Percentiles rank a stretch among this genome's conserved stretches.
phyloP scores from a whole-genome alignment of 2,329 filamentous ascomycete species.

The Mycosphaerella arachidis region DNA sequence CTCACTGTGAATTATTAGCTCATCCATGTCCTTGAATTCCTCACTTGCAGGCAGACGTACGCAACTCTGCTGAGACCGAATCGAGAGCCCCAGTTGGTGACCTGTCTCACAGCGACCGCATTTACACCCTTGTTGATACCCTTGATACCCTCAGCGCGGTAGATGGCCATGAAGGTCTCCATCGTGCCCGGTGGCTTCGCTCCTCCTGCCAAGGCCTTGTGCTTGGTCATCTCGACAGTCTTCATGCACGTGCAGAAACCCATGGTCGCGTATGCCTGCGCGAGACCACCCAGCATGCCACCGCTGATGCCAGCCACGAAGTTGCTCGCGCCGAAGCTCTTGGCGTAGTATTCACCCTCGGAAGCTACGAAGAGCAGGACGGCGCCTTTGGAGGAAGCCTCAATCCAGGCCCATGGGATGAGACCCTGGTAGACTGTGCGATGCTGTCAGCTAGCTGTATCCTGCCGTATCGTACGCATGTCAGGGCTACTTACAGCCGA shows the following conservation, averaged over 20 bases:
- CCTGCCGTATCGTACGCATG: not conserved
- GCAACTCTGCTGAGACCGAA: constrained; percentile 91
- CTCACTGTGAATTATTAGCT: constrained; percentile 48
- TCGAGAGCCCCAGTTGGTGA: constrained; percentile 97
- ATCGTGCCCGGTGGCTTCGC: constrained; percentile 86
- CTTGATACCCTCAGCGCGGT: constrained; percentile 83
- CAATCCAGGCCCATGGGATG: constrained; percentile 99
- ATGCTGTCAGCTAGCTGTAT: constrained; percentile 1
- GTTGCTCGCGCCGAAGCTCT: constrained; percentile 69
- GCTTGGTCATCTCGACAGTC: constrained; percentile 98
- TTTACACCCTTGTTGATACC: constrained; percentile 99
- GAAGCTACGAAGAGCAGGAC: constrained; percentile 98
- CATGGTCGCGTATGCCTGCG: constrained; percentile 99
- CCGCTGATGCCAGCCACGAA: constrained; percentile 86
- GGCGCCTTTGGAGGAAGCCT: constrained; percentile 98
- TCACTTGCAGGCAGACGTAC: constrained; percentile 18
- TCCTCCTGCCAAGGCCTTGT: constrained; percentile 82
- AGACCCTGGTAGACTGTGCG: constrained; percentile 92
- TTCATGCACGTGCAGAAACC: constrained; percentile 99
- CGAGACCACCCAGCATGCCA: constrained; percentile 89
- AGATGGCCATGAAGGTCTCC: constrained; percentile 94
- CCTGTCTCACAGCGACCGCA: constrained; percentile 95
- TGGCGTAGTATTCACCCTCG: constrained; percentile 93
- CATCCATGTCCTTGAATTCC: not conserved
- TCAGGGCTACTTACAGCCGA: constrained; percentile 71